A percentile compares a stretch with the other conserved stretches of the same genome.
Evolutionary conservation across 2,329 filamentous ascomycete genomes (phyloP).

Genomic region (Purpureocillium takamizusanense): DNA sequence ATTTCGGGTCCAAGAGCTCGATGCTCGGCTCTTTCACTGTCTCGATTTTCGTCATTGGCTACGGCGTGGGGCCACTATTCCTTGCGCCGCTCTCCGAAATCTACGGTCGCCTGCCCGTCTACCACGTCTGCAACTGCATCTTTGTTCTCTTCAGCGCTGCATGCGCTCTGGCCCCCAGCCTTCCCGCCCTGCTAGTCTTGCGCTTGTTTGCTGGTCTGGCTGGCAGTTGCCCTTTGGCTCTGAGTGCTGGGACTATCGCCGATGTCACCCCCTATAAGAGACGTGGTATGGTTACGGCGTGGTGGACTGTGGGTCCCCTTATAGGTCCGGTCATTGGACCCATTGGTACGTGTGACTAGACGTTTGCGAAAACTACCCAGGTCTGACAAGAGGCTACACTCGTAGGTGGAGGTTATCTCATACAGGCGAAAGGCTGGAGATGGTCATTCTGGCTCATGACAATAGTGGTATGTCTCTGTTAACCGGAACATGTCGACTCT

Average conservation of each 20-base stretch:
- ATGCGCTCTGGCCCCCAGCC: conserved; percentile 44
- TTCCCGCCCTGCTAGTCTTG: conserved; percentile 53
- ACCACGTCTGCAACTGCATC: conserved; percentile 34
- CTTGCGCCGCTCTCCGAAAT: conserved; percentile 56
- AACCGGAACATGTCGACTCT: conserved; percentile 5
- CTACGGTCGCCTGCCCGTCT: conserved; percentile 40
- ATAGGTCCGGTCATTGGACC: conserved; percentile 46
- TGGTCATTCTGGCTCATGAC: conserved; percentile 30
- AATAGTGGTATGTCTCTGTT: conserved; percentile 2
- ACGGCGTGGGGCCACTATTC: conserved; percentile 50
- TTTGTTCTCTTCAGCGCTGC: conserved; percentile 40
- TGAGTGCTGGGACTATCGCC: conserved; percentile 55
- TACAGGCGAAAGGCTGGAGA: conserved; percentile 35
- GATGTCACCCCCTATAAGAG: conserved; percentile 53
- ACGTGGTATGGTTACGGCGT: conserved; percentile 54
- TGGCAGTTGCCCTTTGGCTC: conserved; percentile 54
- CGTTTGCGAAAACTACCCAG: too few species aligned
- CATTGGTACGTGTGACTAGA: conserved; percentile 15
- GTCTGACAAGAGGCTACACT: too few species aligned
- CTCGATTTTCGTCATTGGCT: conserved; percentile 38
- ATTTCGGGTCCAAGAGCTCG: conserved; percentile 26
- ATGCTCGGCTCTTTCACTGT: conserved; percentile 34
- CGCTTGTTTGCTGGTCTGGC: conserved; percentile 54
- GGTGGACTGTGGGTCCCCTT: conserved; percentile 54
- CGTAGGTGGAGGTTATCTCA: conserved; percentile 28